Percentiles rank a stretch among this genome's conserved stretches.
phyloP scores from a whole-genome alignment of 2,329 filamentous ascomycete species.

The Ophiobolus disseminans region DNA sequence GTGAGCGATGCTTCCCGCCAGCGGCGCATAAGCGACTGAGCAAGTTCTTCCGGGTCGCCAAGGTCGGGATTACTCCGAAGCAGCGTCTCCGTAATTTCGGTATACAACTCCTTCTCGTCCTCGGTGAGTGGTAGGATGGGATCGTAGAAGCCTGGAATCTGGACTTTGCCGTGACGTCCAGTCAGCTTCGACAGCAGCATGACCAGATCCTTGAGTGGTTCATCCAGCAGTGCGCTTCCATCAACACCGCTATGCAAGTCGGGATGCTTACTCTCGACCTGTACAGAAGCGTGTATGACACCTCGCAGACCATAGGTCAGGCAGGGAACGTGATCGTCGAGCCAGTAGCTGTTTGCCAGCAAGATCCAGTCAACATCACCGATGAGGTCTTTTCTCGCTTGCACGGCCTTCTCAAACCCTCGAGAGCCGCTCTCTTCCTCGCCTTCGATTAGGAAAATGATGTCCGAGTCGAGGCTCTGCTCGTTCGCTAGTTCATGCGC shows the following conservation, averaged over 20 bases:
- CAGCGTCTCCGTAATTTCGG: slow-evolving; percentile 81
- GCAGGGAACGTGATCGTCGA: slow-evolving; percentile 94
- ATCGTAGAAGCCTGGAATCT: slow-evolving; percentile 89
- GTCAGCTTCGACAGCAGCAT: slow-evolving; percentile 82
- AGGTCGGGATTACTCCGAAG: slow-evolving; percentile 73
- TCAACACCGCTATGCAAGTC: slow-evolving; percentile 98
- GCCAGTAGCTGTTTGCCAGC: slow-evolving; percentile 97
- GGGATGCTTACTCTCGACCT: slow-evolving; percentile 82
- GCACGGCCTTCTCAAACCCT: slow-evolving; percentile 85
- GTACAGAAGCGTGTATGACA: slow-evolving; percentile 90
- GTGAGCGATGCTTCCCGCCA: slow-evolving; percentile 97
- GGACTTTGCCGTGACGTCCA: slow-evolving; percentile 78
- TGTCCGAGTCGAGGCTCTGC: slow-evolving; percentile 83
- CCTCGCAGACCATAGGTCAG: slow-evolving; percentile 93
- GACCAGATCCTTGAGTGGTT: slow-evolving; percentile 90
- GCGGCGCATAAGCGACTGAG: slow-evolving; percentile 84
- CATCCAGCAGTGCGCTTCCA: slow-evolving; percentile 86
- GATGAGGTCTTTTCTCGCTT: slow-evolving; percentile 80
- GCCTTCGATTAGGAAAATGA: slow-evolving; percentile 93
- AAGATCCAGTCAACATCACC: slow-evolving; percentile 93
- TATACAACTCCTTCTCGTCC: slow-evolving; percentile 80
- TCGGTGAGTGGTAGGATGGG: slow-evolving; percentile 76
- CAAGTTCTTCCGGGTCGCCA: slow-evolving; percentile 71
- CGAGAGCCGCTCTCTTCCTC: slow-evolving; percentile 95
- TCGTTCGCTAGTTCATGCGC: slow-evolving; percentile 86